Evolutionary conservation across 176 grass and related monocot genomes (phyloP).

Genomic region (Zoysia pacifica): DNA sequence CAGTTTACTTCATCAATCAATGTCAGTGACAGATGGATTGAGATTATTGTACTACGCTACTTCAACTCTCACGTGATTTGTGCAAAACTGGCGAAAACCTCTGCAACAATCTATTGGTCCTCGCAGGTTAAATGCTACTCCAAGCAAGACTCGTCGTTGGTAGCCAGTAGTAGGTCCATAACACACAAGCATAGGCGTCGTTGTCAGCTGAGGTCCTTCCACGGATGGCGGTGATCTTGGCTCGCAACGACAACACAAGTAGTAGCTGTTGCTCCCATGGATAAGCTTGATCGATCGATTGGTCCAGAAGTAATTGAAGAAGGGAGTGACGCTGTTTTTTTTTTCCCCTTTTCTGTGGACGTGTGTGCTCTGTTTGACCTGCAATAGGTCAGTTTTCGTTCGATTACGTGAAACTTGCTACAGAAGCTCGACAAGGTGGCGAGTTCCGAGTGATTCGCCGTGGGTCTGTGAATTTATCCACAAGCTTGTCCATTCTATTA

Average conservation of each 20-base stretch:
- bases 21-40: background rate
- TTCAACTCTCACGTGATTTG: background rate
- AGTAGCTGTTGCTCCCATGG: background rate
- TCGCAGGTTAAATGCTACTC: background rate
- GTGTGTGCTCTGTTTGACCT: slow-evolving; percentile 11
- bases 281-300: background rate
- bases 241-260: slow-evolving; percentile 16
- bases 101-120: background rate
- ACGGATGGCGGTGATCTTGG: slow-evolving; percentile 18
- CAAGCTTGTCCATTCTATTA: background rate
- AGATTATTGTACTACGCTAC: background rate
- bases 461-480: background rate
- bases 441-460: background rate
- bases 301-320: background rate
- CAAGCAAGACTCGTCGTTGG: background rate
- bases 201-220: slow-evolving; percentile 26
- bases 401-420: background rate
- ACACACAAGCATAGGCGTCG: background rate
- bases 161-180: background rate
- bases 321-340: background rate
- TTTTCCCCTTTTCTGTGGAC: background rate
- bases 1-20: background rate
- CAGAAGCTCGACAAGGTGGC: slow-evolving; percentile 16
- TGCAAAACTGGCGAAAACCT: background rate
- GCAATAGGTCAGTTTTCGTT: slow-evolving; percentile 7